These are phyloP conservation scores for Fulvia fulva DNA, from an alignment of 2,329 filamentous ascomycete species.

Conservation along the genomic window DNA sequence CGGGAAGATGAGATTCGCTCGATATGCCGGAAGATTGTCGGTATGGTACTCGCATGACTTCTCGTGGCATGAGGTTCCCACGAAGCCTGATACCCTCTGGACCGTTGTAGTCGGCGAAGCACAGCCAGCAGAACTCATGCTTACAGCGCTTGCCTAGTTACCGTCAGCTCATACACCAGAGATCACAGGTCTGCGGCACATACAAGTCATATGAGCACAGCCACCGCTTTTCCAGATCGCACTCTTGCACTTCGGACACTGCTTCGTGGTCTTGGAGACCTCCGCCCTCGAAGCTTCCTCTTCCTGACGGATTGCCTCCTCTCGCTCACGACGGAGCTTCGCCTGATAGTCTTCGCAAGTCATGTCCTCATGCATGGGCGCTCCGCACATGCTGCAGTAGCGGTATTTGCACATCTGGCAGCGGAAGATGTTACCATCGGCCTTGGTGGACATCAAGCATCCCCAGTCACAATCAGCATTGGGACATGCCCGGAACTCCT, in stretches of 20 bases:
- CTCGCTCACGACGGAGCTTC: neutral
- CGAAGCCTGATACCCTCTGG: neutral
- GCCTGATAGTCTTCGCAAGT: constrained; percentile 7
- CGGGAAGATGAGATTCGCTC: neutral
- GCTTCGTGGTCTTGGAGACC: constrained; percentile 8
- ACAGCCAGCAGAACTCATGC: constrained; percentile 18
- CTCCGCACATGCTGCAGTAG: constrained; percentile 12
- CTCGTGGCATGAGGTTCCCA: constrained; percentile 2
- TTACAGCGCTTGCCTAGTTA: constrained; percentile 8
- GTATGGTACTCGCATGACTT: neutral
- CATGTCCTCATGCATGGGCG: constrained; percentile 10
- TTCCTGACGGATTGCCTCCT: neutral
- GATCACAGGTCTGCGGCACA: too few relatives aligned
- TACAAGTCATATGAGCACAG: constrained; percentile 25
- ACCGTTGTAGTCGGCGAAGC: constrained; percentile 6
- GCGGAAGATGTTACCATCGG: constrained; percentile 11
- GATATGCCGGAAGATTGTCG: neutral
- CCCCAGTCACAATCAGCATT: constrained; percentile 4
- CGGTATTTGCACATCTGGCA: constrained; percentile 7
- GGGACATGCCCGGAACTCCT: constrained; percentile 4
- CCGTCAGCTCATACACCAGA: neutral
- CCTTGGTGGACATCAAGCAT: constrained; percentile 5
- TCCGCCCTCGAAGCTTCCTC: neutral
- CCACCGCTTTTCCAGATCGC: constrained; percentile 20
- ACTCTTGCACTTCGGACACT: constrained; percentile 20